Percentiles rank a stretch among this genome's conserved stretches.
Conservation (phyloP, 768 basidiomycete genomes). For the Leccinum olivaceopallidum region DNA sequence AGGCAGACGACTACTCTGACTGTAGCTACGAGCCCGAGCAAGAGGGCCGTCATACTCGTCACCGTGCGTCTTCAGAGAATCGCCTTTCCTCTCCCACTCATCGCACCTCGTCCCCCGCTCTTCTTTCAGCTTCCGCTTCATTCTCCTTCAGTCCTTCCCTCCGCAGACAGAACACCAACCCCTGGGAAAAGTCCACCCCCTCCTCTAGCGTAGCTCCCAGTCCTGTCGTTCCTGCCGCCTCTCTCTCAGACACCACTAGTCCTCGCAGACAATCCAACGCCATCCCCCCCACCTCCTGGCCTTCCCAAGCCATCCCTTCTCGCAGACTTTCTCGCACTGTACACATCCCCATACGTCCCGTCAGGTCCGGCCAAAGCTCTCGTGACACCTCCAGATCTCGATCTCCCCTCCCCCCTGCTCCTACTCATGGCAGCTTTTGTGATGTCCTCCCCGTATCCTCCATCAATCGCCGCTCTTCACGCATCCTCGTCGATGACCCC, state of each 20-base stretch:
- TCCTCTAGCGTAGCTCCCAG: constrained; percentile 60
- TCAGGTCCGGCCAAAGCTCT: constrained; percentile 79
- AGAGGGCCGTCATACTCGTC: constrained; percentile 63
- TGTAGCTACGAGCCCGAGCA: constrained; percentile 80
- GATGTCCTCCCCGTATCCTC: constrained; percentile 48
- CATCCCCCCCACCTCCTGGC: constrained; percentile 54
- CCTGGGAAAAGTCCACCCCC: constrained; percentile 57
- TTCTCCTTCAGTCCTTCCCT: constrained; percentile 64
- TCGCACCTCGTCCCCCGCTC: constrained; percentile 53
- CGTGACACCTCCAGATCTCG: constrained; percentile 94
- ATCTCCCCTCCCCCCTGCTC: constrained; percentile 80
- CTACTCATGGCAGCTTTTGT: constrained; percentile 65
- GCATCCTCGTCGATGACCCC: constrained; percentile 82
- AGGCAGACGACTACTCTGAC: constrained; percentile 76
- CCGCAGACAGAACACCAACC: constrained; percentile 63
- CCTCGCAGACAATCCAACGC: constrained; percentile 62
- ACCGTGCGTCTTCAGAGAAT: constrained; percentile 67
- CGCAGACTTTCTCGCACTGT: constrained; percentile 85
- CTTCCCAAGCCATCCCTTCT: constrained; percentile 59
- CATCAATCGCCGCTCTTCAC: constrained; percentile 73
- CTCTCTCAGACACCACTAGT: constrained; percentile 63
- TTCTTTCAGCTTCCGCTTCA: constrained; percentile 65
- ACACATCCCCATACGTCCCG: constrained; percentile 67
- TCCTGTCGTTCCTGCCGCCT: constrained; percentile 57
- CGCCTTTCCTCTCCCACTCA: constrained; percentile 50